phyloP scores from a whole-genome alignment of 768 basidiomycete genomes.

The Naganishia antarctica region DNA sequence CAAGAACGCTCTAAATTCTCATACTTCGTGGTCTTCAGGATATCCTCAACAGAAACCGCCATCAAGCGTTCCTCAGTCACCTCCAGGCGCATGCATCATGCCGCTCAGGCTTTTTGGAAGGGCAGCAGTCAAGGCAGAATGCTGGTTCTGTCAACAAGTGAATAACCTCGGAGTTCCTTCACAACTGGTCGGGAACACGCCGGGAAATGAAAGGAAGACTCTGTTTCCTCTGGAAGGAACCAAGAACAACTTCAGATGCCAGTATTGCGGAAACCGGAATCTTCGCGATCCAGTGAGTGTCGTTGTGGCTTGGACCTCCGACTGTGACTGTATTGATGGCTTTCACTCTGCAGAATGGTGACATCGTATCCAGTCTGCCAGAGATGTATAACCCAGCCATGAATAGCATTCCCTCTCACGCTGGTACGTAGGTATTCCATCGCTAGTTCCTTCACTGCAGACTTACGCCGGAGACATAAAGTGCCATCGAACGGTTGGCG shows the following conservation, averaged over 20 bases:
- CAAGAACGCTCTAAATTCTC: no score
- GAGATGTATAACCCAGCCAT: constrained; percentile 17
- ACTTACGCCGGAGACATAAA: no score
- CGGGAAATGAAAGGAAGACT: not conserved
- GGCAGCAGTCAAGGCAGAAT: constrained; percentile 11
- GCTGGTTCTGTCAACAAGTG: constrained; percentile 14
- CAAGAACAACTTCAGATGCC: constrained; percentile 8
- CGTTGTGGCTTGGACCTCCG: not conserved
- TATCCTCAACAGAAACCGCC: no score
- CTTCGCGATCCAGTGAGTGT: constrained; percentile 4
- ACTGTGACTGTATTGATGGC: not conserved
- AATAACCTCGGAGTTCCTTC: constrained; percentile 1
- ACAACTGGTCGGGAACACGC: not conserved
- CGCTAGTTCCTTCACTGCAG: no score
- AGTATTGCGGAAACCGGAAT: constrained; percentile 12
- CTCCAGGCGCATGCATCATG: no score
- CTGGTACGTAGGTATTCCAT: not conserved
- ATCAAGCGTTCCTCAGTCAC: no score
- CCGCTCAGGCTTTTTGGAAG: not conserved
- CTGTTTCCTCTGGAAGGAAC: constrained; percentile 14
- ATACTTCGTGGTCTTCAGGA: no score
- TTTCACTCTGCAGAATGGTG: not conserved
- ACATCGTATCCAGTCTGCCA: constrained; percentile 1
- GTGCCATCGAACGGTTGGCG: no score
- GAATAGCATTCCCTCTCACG: not conserved